Percentiles rank a stretch among this genome's conserved stretches.
Evolutionary conservation across 73 alveolate genomes (phyloP).

Genomic region (Paramecium tetraurelia): DNA sequence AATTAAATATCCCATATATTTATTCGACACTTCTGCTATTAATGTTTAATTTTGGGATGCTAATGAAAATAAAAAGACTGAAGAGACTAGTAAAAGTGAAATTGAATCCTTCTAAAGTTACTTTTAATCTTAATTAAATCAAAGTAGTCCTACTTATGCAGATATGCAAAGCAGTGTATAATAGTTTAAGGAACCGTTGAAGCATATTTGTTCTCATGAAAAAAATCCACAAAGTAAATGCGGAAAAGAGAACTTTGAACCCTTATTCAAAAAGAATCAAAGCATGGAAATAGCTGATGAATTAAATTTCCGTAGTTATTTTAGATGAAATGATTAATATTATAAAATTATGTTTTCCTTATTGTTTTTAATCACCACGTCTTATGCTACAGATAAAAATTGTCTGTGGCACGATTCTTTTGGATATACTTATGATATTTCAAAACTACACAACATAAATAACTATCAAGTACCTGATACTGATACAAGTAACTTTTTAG

Average conservation of each 20-base stretch:
- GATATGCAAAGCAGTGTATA: background rate
- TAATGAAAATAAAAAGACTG: background rate
- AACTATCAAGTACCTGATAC: constrained; percentile 36
- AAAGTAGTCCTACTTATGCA: background rate
- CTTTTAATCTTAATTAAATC: background rate
- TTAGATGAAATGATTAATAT: constrained; percentile 7
- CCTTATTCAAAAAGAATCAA: background rate
- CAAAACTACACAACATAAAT: background rate
- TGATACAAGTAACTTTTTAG: background rate
- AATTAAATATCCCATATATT: background rate
- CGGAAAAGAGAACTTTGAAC: constrained; percentile 17
- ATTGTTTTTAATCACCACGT: background rate
- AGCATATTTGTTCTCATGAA: constrained; percentile 32
- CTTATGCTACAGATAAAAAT: background rate
- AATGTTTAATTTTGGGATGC: constrained; percentile 1
- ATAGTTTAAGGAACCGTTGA: constrained; percentile 5
- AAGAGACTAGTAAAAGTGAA: constrained; percentile 5
- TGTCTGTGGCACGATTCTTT: background rate
- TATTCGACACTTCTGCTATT: background rate
- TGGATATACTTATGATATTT: background rate
- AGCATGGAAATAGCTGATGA: constrained; percentile 7
- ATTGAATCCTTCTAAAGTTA: constrained; percentile 18
- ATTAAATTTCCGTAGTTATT: constrained; percentile 13
- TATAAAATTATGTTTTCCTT: background rate
- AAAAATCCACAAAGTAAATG: background rate